Evolutionary conservation across 2,329 filamentous ascomycete species (phyloP).

Genomic region (Penicillium sp.): DNA sequence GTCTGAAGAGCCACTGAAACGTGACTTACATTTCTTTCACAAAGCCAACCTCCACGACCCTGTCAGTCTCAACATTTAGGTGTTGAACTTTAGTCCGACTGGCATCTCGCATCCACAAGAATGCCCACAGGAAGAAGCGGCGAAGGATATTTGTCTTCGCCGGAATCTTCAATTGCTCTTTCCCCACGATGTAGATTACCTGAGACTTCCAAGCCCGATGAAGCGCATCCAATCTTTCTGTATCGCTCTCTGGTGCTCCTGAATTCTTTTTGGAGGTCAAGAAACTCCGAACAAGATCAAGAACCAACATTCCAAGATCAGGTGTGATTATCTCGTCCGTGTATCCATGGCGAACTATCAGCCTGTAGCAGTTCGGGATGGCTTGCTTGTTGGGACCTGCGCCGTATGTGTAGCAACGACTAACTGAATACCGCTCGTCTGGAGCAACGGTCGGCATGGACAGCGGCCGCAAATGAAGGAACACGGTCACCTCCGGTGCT

Average conservation of each 20-base stretch:
- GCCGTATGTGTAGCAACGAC: constrained; percentile 13
- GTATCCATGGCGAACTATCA: constrained; percentile 74
- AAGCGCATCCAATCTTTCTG: constrained; percentile 40
- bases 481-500: constrained; percentile 71
- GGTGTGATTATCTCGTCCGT: constrained; percentile 73
- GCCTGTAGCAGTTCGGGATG: constrained; percentile 69
- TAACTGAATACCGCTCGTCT: constrained; percentile 53
- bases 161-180: constrained; percentile 48
- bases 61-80: constrained; percentile 45
- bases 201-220: constrained; percentile 54
- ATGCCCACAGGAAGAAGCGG: constrained; percentile 38
- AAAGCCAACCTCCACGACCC: constrained; percentile 50
- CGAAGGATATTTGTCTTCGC: constrained; percentile 37
- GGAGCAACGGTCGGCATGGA: constrained; percentile 62
- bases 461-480: constrained; percentile 74
- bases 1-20: not conserved
- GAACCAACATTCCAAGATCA: constrained; percentile 66
- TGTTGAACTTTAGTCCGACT: constrained; percentile 48
- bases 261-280: not conserved
- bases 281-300: constrained; percentile 60
- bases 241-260: not conserved
- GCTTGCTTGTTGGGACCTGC: constrained; percentile 42
- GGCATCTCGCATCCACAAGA: constrained; percentile 48
- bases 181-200: constrained; percentile 57
- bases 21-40: constrained; percentile 39